Evolutionary conservation across 352 stramenopile genomes (phyloP).

Genomic region (Globisporangium cylindrosporum): DNA sequence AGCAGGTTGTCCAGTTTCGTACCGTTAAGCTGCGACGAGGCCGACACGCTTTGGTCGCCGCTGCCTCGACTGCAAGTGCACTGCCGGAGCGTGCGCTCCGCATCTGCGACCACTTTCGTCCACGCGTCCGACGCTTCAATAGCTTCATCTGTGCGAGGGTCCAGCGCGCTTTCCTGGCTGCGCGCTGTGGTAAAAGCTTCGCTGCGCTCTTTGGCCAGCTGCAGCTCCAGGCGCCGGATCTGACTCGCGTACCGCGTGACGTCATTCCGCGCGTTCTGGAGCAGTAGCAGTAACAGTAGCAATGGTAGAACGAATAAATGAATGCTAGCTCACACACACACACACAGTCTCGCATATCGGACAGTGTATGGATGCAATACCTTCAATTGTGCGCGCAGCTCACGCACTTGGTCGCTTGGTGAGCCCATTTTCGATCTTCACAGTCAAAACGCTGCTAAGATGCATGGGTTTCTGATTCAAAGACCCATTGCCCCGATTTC

Average conservation of each 20-base stretch:
- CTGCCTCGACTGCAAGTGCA: background rate
- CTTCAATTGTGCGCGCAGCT: slow-evolving; percentile 13
- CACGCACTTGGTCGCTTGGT: slow-evolving; percentile 1
- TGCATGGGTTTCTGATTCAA: background rate
- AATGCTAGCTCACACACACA: too few relatives aligned
- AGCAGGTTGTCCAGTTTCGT: slow-evolving; percentile 11
- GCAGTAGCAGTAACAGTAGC: background rate
- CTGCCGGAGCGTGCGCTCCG: background rate
- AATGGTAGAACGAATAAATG: background rate
- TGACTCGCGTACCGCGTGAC: slow-evolving; percentile 24
- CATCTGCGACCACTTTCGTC: background rate
- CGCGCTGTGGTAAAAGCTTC: background rate
- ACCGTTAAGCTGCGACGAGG: background rate
- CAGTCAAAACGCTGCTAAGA: background rate
- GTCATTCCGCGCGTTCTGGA: slow-evolving; percentile 26
- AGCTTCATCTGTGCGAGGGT: background rate
- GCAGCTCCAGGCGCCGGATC: slow-evolving; percentile 22
- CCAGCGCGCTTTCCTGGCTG: background rate
- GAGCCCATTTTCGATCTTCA: background rate
- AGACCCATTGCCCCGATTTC: background rate
- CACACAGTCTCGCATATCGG: background rate
- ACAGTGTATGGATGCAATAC: background rate
- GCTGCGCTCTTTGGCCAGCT: slow-evolving; percentile 15
- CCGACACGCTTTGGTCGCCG: background rate
- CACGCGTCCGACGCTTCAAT: background rate